Percentiles rank a stretch among this genome's conserved stretches.
These are phyloP conservation scores for Melampsora americana DNA, from an alignment of 1,284 basidiomycete genomes.

Conservation along the genomic window DNA sequence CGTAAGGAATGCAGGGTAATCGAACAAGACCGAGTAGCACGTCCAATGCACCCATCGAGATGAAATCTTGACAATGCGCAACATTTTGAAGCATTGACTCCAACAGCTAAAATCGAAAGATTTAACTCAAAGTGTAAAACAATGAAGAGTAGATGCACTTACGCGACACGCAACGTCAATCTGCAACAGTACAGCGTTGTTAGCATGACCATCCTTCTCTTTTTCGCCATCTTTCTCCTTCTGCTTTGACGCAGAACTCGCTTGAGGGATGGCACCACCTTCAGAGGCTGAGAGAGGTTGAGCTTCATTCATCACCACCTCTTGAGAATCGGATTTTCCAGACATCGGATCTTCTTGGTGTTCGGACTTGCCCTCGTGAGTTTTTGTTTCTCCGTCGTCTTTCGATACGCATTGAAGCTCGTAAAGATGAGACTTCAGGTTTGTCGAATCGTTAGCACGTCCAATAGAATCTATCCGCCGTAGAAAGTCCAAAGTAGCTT, in stretches of 20 bases:
- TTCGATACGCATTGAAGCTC: slow-evolving; percentile 1
- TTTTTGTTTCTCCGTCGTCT: no score
- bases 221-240: slow-evolving; percentile 43
- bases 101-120: slow-evolving; percentile 64
- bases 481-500: slow-evolving; percentile 68
- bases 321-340: slow-evolving; percentile 51
- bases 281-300: background rate
- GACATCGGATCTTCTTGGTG: slow-evolving; percentile 49
- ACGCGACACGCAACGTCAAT: slow-evolving; percentile 46
- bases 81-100: slow-evolving; percentile 89
- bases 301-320: slow-evolving; percentile 26
- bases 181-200: slow-evolving; percentile 68
- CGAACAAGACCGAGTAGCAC: slow-evolving; percentile 72
- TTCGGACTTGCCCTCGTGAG: slow-evolving; percentile 25
- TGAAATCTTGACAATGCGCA: slow-evolving; percentile 83
- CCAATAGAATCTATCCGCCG: slow-evolving; percentile 71
- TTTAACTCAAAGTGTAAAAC: slow-evolving; percentile 6
- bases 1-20: slow-evolving; percentile 82
- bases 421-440: slow-evolving; percentile 46
- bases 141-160: slow-evolving; percentile 23
- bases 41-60: slow-evolving; percentile 72
- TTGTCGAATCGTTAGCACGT: slow-evolving; percentile 61
- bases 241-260: background rate
- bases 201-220: slow-evolving; percentile 52
- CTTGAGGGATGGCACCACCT: slow-evolving; percentile 1